Conservation (phyloP, 2,329 filamentous ascomycete species). For the Penicillium sp. region DNA sequence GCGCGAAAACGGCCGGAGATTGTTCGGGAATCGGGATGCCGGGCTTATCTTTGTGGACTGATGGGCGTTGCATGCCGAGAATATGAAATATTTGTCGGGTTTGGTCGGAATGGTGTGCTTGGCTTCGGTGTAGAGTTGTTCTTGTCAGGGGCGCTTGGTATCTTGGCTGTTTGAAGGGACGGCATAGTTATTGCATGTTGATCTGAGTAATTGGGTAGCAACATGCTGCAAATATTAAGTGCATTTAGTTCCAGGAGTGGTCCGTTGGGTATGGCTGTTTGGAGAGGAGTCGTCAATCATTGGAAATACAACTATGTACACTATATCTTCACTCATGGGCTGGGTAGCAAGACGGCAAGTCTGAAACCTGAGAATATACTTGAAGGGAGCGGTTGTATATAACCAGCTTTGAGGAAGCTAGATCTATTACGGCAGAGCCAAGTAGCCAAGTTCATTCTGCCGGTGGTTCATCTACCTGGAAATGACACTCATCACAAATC, state of each 20-base stretch:
- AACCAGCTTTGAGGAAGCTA: not conserved
- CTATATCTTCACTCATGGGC: not conserved
- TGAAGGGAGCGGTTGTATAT: not conserved
- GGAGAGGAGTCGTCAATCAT: not conserved
- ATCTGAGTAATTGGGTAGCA: not conserved
- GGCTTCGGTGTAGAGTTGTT: not conserved
- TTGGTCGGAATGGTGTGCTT: not conserved
- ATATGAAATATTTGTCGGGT: not conserved
- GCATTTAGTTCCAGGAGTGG: not conserved
- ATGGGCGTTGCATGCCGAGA: not conserved
- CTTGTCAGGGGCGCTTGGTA: not conserved
- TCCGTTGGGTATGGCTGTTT: not conserved
- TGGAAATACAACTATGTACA: not conserved
- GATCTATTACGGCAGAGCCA: not conserved
- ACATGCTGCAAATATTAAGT: no score
- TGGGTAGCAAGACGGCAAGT: not conserved
- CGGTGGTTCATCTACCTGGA: conserved; percentile 12
- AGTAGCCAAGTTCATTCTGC: conserved; percentile 5
- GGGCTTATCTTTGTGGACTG: not conserved
- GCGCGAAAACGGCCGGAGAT: not conserved
- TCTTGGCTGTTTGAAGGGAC: not conserved
- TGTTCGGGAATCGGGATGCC: conserved; percentile 6
- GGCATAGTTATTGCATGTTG: not conserved
- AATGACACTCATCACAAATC: conserved; percentile 34
- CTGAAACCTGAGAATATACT: not conserved